phyloP scores from a whole-genome alignment of 345 rosid species.

The Salix dunnii region DNA sequence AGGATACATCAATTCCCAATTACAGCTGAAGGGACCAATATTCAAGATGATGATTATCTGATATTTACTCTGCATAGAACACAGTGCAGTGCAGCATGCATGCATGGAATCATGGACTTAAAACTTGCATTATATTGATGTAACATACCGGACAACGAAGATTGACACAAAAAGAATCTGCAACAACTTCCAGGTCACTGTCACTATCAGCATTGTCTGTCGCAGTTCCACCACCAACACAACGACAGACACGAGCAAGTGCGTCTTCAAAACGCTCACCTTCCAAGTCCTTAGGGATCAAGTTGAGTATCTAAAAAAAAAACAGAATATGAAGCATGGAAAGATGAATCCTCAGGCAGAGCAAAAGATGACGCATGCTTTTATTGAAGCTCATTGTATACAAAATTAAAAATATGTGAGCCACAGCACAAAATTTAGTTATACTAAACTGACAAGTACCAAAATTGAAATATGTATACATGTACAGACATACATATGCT shows the following conservation, averaged over 20 bases:
- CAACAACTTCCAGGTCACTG: conserved; percentile 97
- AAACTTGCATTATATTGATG: neutral
- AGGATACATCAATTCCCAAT: too few species aligned
- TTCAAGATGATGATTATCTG: neutral
- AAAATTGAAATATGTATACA: neutral
- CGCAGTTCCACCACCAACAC: conserved; percentile 83
- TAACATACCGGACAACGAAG: conserved; percentile 95
- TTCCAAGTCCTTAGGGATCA: conserved; percentile 77
- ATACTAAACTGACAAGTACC: neutral
- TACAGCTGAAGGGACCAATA: neutral
- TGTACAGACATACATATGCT: neutral
- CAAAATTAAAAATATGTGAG: neutral
- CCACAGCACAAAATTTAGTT: neutral
- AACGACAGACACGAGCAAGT: conserved; percentile 83
- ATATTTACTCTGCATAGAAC: neutral
- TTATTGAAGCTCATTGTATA: neutral
- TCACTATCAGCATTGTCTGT: conserved; percentile 86
- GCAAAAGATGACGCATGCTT: neutral
- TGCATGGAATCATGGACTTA: neutral
- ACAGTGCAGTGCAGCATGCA: neutral
- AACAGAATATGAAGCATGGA: neutral
- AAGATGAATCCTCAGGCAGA: neutral
- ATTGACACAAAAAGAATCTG: conserved; percentile 70
- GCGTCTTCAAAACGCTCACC: conserved; percentile 88
- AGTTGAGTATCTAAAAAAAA: conserved; percentile 57